phyloP scores from a whole-genome alignment of 164 flowering plant genomes.

The Liriodendron chinense region DNA sequence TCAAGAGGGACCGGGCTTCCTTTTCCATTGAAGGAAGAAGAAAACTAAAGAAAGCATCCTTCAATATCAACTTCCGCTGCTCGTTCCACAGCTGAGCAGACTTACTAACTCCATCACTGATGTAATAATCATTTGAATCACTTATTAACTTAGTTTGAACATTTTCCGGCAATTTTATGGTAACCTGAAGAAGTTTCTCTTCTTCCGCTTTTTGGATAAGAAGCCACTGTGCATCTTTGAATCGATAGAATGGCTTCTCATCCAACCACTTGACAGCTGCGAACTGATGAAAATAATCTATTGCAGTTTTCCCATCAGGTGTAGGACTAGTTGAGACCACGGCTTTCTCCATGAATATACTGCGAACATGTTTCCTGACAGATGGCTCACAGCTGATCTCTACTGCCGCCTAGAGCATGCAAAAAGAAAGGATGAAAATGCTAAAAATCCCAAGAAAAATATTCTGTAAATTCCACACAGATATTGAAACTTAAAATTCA shows the following conservation, averaged over 20 bases:
- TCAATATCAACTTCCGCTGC: slow-evolving; percentile 72
- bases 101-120: slow-evolving; percentile 81
- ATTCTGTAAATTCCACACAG: not conserved
- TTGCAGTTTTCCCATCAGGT: slow-evolving; percentile 60
- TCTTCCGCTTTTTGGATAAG: slow-evolving; percentile 96
- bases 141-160: slow-evolving; percentile 39
- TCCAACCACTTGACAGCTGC: slow-evolving; percentile 79
- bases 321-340: slow-evolving; percentile 82
- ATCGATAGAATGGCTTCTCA: slow-evolving; percentile 66
- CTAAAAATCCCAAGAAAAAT: not conserved
- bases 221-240: slow-evolving; percentile 95
- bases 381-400: slow-evolving; percentile 94
- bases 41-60: slow-evolving; percentile 63
- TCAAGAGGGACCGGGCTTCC: slow-evolving; percentile 77
- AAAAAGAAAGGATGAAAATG: not conserved
- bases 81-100: slow-evolving; percentile 95
- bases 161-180: slow-evolving; percentile 56
- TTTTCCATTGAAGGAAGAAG: slow-evolving; percentile 90
- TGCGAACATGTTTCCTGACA: slow-evolving; percentile 79
- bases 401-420: slow-evolving; percentile 34
- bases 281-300: slow-evolving; percentile 87
- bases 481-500: too few relatives aligned
- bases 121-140: slow-evolving; percentile 64
- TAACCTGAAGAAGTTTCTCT: slow-evolving; percentile 84
- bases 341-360: slow-evolving; percentile 66